Evolutionary conservation across 371 early-diverging fungal species (phyloP), one percentile per base, ranked within the genome.

Genomic region (Phascolomyces articulosus): DNA sequence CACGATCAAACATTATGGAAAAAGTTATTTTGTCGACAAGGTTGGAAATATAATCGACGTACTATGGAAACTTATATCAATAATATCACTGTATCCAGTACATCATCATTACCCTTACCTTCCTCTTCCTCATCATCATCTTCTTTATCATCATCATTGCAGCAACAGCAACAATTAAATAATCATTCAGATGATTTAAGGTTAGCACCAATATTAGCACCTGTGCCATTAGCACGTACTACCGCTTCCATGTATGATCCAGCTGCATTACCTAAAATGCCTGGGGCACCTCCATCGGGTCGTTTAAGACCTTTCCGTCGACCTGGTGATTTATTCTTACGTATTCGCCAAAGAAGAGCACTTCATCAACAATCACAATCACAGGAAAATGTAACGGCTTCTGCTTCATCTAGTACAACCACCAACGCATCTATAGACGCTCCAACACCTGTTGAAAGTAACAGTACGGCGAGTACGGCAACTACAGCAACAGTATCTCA

Each of bases 1-100:
- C 71, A 77, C 4, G 93, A 92, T 67, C 87, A 87, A 57, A 64
- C 77, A 4, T 65, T 93, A 4, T 95, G 95, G 95, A 75, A 81
- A 62, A 56, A 71, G 0, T 64, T 89, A 23, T 93, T 81, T 67
- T 40, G 70, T 10, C 44, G 63, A 23, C 66, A 73, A 28, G 87
- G 87, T 20, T 88, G 87, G 87, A 64, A 60, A 6, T 81, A 74
- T 4, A 82, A 90, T 67, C 67, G 74, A 29, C 62, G 73, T 3
- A 68, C 83, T 40, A 78, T 88, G 31, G 63, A 75, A 40, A 63
- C 65, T 59, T 82, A 86, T 68, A 68, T 91, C 31, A 55, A 44
- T 64, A 38, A 51, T 63, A 27, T 44, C 53, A 18, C 55, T 28
- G 8, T 60, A 13, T 4, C 20, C 13, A 47, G 47, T 20, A 47